Base-by-base conservation (phyloP, 805 yeast genomes). In the Spathaspora arborariae region DNA sequence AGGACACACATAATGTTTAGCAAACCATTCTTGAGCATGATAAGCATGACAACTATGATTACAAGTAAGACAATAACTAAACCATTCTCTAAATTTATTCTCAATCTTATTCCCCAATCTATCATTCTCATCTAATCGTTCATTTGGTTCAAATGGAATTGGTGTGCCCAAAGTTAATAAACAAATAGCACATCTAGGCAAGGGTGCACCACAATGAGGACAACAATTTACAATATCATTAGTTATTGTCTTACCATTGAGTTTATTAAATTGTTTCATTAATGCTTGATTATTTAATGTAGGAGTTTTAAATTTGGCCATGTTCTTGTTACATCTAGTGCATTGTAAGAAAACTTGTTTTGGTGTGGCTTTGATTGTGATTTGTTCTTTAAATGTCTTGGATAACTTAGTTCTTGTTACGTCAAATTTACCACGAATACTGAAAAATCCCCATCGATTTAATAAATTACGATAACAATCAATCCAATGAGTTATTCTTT, bases 1-100 rank as follows among this genome's bases (percentile, higher is more conserved):
- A 0, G 99, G 97, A 58, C 99, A 92, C 1, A 87, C 80, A 46
- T 79, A 80, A 57, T 91, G 96, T 61, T 83, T 84, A 20, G 84
- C 78, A 62, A 92, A 92, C 99, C 99, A 92, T 57, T 91, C 95
- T 52, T 88, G 90, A 0, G 97, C 97, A 62, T 92, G 99, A 3
- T 86, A 90, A 0, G 96, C 90, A 67, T 92, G 99, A 80, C 84
- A 84, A 1, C 97, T 96, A 57, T 92, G 99, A 59, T 86, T 88
- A 61, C 99, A 92, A 27, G 84, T 80, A 52, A 92, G 67, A 58
- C 99, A 92, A 65, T 89, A 89, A 54, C 94, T 88, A 54, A 92
- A 90, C 96, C 96, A 89, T 51, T 85, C 85, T 49, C 81, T 78
- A 60, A 86, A 80, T 49, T 68, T 66, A 16, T 69, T 65, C 48